These are phyloP conservation scores for Raphidocelis subcapitata DNA, from an alignment of 139 green algal species.

Conservation along the genomic window DNA sequence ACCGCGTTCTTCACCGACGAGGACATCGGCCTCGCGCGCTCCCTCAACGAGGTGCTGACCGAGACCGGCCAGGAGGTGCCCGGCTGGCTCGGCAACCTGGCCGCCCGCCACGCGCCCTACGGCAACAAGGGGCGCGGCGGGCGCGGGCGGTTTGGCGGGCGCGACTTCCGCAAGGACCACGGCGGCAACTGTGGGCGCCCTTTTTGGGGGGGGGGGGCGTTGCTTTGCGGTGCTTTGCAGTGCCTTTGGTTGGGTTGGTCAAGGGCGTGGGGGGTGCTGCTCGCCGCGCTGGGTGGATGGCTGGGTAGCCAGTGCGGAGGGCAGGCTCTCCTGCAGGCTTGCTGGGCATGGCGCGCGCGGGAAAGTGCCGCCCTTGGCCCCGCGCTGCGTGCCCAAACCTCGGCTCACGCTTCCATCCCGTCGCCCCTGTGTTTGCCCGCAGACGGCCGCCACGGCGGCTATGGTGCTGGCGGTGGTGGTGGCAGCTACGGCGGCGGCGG, in stretches of 20 bases:
- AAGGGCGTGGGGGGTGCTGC: neutral
- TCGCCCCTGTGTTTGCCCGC: neutral
- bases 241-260: neutral
- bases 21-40: slow-evolving; percentile 78
- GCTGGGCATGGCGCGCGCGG: slow-evolving; percentile 21
- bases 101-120: slow-evolving; percentile 49
- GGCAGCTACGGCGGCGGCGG: neutral
- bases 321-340: neutral
- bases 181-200: slow-evolving; percentile 31
- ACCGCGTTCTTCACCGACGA: slow-evolving; percentile 96
- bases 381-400: neutral
- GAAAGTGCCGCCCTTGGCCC: neutral
- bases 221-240: neutral
- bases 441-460: neutral
- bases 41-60: slow-evolving; percentile 76
- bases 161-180: slow-evolving; percentile 84
- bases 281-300: neutral
- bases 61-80: slow-evolving; percentile 98
- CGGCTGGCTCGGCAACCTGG: slow-evolving; percentile 84
- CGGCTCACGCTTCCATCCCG: neutral
- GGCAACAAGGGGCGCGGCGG: slow-evolving; percentile 57
- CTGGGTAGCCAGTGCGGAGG: neutral
- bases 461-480: neutral
- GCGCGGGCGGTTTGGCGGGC: slow-evolving; percentile 82
- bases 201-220: neutral